Conservation (phyloP, 73 alveolate genomes). For the Stentor coeruleus region DNA sequence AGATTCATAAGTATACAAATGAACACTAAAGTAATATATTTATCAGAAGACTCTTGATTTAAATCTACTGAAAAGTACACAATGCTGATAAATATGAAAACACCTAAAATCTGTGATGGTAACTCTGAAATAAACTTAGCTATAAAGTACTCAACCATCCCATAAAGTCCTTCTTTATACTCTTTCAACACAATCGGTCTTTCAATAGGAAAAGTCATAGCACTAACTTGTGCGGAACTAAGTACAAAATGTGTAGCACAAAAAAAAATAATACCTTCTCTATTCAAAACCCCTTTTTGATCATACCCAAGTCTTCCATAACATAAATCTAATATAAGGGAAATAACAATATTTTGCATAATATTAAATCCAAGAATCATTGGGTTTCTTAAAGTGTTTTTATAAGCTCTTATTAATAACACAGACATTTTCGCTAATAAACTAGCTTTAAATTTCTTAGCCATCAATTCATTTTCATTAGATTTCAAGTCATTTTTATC, state of each 20-base stretch:
- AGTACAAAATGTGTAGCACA: too few species aligned
- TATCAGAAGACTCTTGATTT: background rate
- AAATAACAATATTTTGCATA: background rate
- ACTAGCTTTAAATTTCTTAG: too few species aligned
- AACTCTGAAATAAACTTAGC: background rate
- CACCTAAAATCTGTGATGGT: background rate
- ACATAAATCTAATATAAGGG: background rate
- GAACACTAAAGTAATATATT: background rate
- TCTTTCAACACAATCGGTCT: conserved; percentile 5
- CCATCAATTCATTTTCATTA: too few species aligned
- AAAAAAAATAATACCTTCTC: background rate
- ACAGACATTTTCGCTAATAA: too few species aligned
- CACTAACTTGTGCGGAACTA: too few species aligned
- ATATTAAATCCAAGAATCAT: too few species aligned
- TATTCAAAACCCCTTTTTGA: background rate
- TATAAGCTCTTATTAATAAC: background rate
- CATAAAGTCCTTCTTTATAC: background rate
- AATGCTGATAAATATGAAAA: background rate
- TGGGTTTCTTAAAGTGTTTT: background rate
- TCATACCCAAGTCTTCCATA: background rate
- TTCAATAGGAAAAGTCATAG: conserved; percentile 1
- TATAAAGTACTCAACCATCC: background rate
- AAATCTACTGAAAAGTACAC: background rate
- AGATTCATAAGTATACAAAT: background rate
- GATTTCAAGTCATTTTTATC: too few species aligned